Conservation (phyloP, 2,329 filamentous ascomycete genomes). For the Akanthomyces muscarius region DNA sequence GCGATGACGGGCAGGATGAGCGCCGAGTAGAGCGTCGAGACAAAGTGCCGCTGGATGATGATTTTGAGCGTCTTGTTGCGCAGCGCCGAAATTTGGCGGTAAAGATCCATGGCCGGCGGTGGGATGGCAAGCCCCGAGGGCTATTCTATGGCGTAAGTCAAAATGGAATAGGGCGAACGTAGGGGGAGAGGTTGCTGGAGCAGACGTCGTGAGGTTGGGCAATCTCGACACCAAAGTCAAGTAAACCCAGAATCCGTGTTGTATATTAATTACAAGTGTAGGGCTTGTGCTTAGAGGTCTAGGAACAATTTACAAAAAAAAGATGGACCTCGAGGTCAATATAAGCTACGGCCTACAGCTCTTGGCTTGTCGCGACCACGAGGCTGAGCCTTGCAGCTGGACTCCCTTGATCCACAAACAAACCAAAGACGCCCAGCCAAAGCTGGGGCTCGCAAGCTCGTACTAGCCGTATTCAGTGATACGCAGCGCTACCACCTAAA, state of each 20-base stretch:
- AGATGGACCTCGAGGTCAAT: not conserved
- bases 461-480: constrained; percentile 12
- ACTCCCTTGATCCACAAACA: not conserved
- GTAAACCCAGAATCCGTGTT: not conserved
- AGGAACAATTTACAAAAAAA: not conserved
- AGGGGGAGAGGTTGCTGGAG: not conserved
- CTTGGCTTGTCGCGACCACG: not conserved
- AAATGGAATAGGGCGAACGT: not conserved
- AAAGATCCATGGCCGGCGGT: constrained; percentile 39
- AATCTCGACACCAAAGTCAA: not conserved
- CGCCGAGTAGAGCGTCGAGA: constrained; percentile 50
- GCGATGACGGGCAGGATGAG: constrained; percentile 54
- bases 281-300: not conserved
- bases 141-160: not conserved
- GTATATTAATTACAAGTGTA: not conserved
- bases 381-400: constrained; percentile 4
- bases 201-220: not conserved
- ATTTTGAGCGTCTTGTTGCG: constrained; percentile 57
- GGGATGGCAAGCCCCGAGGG: not conserved
- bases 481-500: constrained; percentile 3
- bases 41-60: constrained; percentile 46
- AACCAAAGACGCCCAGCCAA: not conserved
- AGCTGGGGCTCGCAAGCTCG: not conserved
- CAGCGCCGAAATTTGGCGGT: constrained; percentile 52
- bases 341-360: not conserved